Evolutionary conservation across 164 flowering plant species (phyloP).

Genomic region (Pachysandra terminalis): DNA sequence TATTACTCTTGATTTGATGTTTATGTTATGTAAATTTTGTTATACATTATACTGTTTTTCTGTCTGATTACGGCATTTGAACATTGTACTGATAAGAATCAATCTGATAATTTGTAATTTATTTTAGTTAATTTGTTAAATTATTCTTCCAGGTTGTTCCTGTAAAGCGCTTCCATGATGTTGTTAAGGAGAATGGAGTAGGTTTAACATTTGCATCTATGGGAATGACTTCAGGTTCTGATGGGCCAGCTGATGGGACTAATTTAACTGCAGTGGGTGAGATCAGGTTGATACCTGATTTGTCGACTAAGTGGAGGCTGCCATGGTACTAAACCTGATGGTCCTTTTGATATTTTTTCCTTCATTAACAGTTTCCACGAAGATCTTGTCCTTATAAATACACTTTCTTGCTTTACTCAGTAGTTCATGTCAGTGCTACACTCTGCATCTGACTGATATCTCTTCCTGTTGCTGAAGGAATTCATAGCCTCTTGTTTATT

Average conservation of each 20-base stretch:
- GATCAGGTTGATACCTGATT: slow-evolving; percentile 85
- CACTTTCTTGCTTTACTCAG: background rate
- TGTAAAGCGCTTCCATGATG: slow-evolving; percentile 56
- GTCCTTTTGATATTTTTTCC: background rate
- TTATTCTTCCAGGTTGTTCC: slow-evolving; percentile 70
- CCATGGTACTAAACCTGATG: slow-evolving; percentile 62
- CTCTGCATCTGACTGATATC: too few relatives aligned
- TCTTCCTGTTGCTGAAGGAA: too few relatives aligned
- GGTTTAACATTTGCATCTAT: slow-evolving; percentile 81
- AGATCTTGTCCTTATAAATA: background rate
- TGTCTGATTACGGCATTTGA: too few relatives aligned
- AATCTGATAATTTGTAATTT: background rate
- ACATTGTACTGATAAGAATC: too few relatives aligned
- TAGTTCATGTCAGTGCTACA: background rate
- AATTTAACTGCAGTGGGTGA: slow-evolving; percentile 83
- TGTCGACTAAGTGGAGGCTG: slow-evolving; percentile 61
- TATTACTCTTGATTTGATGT: background rate
- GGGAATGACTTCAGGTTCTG: slow-evolving; percentile 75
- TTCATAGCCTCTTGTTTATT: background rate
- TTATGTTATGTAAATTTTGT: too few relatives aligned
- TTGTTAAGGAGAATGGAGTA: slow-evolving; percentile 58
- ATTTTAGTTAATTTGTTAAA: background rate
- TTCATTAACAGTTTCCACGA: background rate
- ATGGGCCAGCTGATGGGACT: slow-evolving; percentile 78
- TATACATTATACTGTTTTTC: background rate